These are phyloP conservation scores for Stachybotrys chlorohalonatus DNA, from an alignment of 2,329 filamentous ascomycete species.

Conservation along the genomic window DNA sequence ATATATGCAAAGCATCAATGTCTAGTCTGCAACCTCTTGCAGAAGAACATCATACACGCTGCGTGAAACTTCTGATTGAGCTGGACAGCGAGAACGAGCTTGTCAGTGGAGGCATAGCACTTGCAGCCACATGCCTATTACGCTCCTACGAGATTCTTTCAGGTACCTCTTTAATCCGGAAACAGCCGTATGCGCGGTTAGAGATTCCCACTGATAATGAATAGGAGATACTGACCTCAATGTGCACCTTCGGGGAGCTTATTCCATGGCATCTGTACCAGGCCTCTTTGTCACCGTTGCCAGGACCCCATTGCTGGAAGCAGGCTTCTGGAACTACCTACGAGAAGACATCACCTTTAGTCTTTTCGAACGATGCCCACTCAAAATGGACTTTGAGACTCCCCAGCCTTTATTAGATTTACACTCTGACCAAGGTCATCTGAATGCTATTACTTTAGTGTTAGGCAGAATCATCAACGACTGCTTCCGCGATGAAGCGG, in stretches of 20 bases:
- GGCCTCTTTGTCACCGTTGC: constrained; percentile 10
- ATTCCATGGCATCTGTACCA: constrained; percentile 28
- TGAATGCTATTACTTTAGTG: too few species aligned
- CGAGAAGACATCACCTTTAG: constrained; percentile 45
- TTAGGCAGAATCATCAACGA: too few species aligned
- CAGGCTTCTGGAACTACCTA: constrained; percentile 42
- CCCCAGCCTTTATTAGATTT: too few species aligned
- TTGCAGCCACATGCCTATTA: constrained; percentile 37
- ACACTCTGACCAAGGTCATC: too few species aligned
- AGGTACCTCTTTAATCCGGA: constrained; percentile 15
- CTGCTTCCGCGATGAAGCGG: too few species aligned
- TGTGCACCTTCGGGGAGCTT: constrained; percentile 35
- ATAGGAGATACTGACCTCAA: constrained; percentile 30
- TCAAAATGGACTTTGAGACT: constrained; percentile 29
- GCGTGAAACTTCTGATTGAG: constrained; percentile 27
- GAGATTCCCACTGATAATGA: not conserved
- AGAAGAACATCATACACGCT: constrained; percentile 30
- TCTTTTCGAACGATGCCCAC: constrained; percentile 29
- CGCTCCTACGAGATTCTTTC: constrained; percentile 39
- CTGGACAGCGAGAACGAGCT: constrained; percentile 20
- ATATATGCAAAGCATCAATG: constrained; percentile 22
- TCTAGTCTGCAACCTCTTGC: constrained; percentile 16
- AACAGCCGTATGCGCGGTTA: not conserved
- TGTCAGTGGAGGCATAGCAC: constrained; percentile 26
- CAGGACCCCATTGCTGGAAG: constrained; percentile 20